phyloP scores from a whole-genome alignment of 768 basidiomycete genomes.

The Chalciporus sphaerocephalus region DNA sequence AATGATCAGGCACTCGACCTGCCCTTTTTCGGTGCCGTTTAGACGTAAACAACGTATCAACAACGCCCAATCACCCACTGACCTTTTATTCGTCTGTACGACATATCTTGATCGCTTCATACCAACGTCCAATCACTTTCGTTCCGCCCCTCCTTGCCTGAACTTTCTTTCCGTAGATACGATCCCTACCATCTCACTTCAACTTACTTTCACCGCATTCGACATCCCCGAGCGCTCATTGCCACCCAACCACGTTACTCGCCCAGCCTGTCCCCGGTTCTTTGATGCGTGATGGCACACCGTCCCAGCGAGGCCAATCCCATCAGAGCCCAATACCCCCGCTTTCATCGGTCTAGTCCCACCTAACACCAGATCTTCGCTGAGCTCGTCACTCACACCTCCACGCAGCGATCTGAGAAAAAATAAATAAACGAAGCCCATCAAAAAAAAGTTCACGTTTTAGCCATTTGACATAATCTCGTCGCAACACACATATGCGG shows the following conservation, averaged over 20 bases:
- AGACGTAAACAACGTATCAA: slow-evolving; percentile 26
- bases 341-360: slow-evolving; percentile 13
- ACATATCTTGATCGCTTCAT: slow-evolving; percentile 27
- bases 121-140: slow-evolving; percentile 17
- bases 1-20: slow-evolving; percentile 27
- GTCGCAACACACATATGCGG: slow-evolving; percentile 11
- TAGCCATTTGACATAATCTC: slow-evolving; percentile 25
- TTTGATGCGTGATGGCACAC: slow-evolving; percentile 5
- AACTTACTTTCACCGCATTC: not conserved
- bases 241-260: not conserved
- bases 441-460: slow-evolving; percentile 2
- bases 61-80: slow-evolving; percentile 26
- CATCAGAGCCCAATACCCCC: slow-evolving; percentile 19
- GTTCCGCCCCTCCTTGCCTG: slow-evolving; percentile 9
- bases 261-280: slow-evolving; percentile 4
- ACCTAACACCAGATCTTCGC: slow-evolving; percentile 7
- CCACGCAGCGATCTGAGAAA: not conserved
- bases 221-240: slow-evolving; percentile 4
- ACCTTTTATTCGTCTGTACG: slow-evolving; percentile 19
- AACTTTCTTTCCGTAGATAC: slow-evolving; percentile 31
- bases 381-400: slow-evolving; percentile 3
- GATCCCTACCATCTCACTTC: slow-evolving; percentile 1
- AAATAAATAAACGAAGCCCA: not conserved
- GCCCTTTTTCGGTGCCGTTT: slow-evolving; percentile 34
- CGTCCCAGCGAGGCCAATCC: slow-evolving; percentile 16